Percentiles rank a stretch among this genome's conserved stretches.
Evolutionary conservation across 441 rosid genomes (phyloP).

Genomic region (Euphorbia celastroides): DNA sequence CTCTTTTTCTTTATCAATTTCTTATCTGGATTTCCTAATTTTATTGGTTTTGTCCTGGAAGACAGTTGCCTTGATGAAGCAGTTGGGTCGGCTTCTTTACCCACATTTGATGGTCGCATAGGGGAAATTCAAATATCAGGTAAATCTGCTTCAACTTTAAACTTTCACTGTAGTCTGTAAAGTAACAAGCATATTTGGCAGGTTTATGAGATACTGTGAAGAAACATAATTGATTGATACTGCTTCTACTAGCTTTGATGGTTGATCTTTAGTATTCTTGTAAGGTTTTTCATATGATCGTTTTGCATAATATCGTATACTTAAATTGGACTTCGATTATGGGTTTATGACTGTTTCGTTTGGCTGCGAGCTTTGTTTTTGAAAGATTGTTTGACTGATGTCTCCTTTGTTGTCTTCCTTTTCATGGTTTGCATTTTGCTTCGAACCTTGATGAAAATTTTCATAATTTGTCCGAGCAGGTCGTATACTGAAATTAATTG

Average conservation of each 20-base stretch:
- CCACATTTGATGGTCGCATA: slow-evolving; percentile 52
- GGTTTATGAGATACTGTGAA: slow-evolving; percentile 4
- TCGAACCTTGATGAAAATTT: slow-evolving; percentile 10
- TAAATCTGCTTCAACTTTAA: slow-evolving; percentile 17
- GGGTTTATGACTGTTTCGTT: too few relatives aligned
- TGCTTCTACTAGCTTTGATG: neutral
- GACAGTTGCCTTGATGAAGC: slow-evolving; percentile 89
- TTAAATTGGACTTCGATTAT: too few relatives aligned
- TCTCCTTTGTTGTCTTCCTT: neutral
- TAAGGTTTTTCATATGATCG: too few relatives aligned
- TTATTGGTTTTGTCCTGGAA: slow-evolving; percentile 25
- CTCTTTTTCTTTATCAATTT: slow-evolving; percentile 5
- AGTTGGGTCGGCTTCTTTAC: slow-evolving; percentile 58
- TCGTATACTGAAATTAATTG: slow-evolving; percentile 41
- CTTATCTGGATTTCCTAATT: neutral
- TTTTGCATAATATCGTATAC: too few relatives aligned
- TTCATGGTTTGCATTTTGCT: neutral
- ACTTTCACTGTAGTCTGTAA: neutral
- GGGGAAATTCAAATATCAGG: slow-evolving; percentile 58
- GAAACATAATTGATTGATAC: neutral
- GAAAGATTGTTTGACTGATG: neutral
- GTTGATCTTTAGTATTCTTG: neutral
- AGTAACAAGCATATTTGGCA: neutral
- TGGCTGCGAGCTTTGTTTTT: neutral
- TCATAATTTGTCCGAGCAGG: slow-evolving; percentile 33